A percentile compares a stretch with the other conserved stretches of the same genome.
phyloP scores from a whole-genome alignment of 1,139 yeast species.

The Taiozyma onychis region DNA sequence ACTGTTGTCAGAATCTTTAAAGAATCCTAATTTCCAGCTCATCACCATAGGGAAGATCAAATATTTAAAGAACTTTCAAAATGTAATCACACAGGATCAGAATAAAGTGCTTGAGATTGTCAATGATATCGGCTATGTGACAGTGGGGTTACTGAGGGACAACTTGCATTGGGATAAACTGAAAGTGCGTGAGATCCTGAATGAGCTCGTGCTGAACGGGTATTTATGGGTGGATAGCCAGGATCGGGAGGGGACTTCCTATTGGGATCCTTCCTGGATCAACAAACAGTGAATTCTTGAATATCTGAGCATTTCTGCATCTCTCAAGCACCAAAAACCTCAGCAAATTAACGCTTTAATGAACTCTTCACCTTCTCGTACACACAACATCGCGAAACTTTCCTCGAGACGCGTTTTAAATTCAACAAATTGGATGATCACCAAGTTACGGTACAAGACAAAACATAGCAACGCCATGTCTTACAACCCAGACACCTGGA shows the following conservation, averaged over 20 bases:
- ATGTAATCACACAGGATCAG: slow-evolving; percentile 39
- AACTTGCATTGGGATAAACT: slow-evolving; percentile 51
- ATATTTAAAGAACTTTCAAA: slow-evolving; percentile 28
- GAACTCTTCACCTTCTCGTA: background rate
- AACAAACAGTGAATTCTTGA: background rate
- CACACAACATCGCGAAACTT: background rate
- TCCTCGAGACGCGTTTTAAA: background rate
- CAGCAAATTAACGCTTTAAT: background rate
- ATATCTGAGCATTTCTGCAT: too few species aligned
- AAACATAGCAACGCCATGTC: slow-evolving; percentile 8
- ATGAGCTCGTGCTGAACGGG: slow-evolving; percentile 55
- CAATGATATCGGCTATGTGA: slow-evolving; percentile 47
- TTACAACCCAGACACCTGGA: slow-evolving; percentile 57
- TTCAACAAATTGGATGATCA: background rate
- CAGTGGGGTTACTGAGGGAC: slow-evolving; percentile 40
- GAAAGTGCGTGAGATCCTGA: slow-evolving; percentile 43
- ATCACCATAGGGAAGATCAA: slow-evolving; percentile 24
- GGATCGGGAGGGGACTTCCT: slow-evolving; percentile 34
- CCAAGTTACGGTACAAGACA: background rate
- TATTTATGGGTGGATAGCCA: slow-evolving; percentile 50
- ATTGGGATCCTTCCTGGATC: slow-evolving; percentile 35
- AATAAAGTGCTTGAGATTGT: slow-evolving; percentile 46
- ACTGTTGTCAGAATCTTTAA: slow-evolving; percentile 27
- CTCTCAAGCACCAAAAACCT: too few species aligned
- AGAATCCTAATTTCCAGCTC: background rate